Conservation (phyloP, 148 eudicot species). For the Beta vulgaris region DNA sequence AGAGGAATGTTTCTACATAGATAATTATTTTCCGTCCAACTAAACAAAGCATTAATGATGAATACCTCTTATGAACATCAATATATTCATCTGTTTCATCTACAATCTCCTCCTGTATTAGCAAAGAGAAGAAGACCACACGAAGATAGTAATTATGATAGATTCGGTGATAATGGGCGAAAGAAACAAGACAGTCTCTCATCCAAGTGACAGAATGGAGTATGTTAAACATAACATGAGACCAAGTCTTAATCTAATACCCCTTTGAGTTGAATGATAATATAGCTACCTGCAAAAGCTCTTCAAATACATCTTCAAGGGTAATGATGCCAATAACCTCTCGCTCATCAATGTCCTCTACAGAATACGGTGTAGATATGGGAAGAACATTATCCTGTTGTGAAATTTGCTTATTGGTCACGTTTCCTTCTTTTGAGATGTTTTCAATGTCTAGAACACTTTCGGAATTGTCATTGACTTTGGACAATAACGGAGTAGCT, state of each 20-base stretch:
- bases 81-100: conserved; percentile 98
- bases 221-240: neutral
- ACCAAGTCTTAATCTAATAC: neutral
- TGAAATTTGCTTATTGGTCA: neutral
- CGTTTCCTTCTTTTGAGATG: conserved; percentile 32
- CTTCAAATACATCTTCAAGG: conserved; percentile 98
- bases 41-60: no score
- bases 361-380: conserved; percentile 30
- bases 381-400: conserved; percentile 9
- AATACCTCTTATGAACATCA: conserved; percentile 87
- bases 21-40: no score
- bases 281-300: conserved; percentile 73
- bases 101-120: conserved; percentile 88
- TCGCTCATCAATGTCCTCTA: conserved; percentile 71
- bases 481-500: conserved; percentile 55
- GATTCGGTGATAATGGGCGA: neutral
- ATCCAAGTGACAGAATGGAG: neutral
- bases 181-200: neutral
- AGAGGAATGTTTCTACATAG: no score
- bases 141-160: neutral
- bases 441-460: conserved; percentile 67
- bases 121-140: conserved; percentile 26
- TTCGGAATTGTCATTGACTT: conserved; percentile 46
- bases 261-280: neutral
- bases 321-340: conserved; percentile 95